phyloP scores from a whole-genome alignment of 257 asterid genomes.

The Apocynum venetum region DNA sequence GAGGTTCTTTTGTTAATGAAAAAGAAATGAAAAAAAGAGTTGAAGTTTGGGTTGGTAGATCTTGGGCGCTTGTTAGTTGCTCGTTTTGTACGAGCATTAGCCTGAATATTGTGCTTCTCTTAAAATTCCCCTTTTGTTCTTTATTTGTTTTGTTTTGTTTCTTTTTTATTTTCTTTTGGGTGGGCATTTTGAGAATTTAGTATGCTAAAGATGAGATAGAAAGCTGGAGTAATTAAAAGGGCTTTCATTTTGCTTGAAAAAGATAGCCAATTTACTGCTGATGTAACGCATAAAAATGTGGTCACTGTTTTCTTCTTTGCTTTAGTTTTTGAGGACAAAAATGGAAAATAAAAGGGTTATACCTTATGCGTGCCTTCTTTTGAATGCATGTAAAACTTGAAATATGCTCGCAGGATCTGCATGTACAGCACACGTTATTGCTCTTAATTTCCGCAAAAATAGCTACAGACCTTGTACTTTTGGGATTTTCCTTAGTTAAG shows the following conservation, averaged over 20 bases:
- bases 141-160: background rate
- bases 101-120: background rate
- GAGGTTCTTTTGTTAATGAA: background rate
- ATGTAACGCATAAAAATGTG: background rate
- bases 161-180: background rate
- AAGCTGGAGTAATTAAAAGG: background rate
- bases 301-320: background rate
- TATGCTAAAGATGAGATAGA: background rate
- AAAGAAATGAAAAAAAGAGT: too few relatives aligned
- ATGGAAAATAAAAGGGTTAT: background rate
- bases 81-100: background rate
- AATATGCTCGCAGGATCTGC: background rate
- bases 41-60: conserved; percentile 23
- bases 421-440: background rate
- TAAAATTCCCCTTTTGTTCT: background rate
- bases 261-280: background rate
- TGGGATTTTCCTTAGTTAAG: background rate
- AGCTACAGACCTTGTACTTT: background rate
- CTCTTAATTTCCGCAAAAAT: background rate
- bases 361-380: too few relatives aligned
- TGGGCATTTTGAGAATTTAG: background rate
- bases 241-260: background rate
- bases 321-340: background rate
- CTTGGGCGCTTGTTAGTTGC: conserved; percentile 15
- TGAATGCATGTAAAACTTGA: background rate